phyloP scores from a whole-genome alignment of 345 rosid species.

The Pugionium cornutum region DNA sequence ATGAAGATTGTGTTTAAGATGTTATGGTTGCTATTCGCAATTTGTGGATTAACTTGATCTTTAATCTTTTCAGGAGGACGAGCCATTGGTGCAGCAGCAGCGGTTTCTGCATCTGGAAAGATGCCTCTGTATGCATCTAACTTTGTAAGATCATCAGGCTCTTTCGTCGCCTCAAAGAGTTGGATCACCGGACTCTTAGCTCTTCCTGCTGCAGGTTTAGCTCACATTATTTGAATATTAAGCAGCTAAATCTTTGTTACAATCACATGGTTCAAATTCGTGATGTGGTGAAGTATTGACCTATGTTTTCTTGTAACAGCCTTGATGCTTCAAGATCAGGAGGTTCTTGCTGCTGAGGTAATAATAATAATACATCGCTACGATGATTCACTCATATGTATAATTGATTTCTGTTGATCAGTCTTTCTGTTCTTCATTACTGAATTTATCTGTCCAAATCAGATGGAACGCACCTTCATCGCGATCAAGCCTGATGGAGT shows the following conservation, averaged over 20 bases:
- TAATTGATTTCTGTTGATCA: neutral
- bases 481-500: slow-evolving; percentile 99
- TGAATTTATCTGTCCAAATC: slow-evolving; percentile 21
- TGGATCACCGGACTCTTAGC: slow-evolving; percentile 86
- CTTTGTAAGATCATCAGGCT: slow-evolving; percentile 49
- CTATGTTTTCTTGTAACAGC: slow-evolving; percentile 44
- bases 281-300: slow-evolving; percentile 6
- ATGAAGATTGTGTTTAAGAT: neutral
- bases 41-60: neutral
- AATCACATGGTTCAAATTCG: neutral
- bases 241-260: neutral
- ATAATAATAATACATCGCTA: neutral
- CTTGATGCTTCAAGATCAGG: slow-evolving; percentile 85
- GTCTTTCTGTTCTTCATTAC: neutral
- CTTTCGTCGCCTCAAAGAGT: slow-evolving; percentile 50
- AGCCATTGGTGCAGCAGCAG: slow-evolving; percentile 68
- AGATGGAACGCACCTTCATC: slow-evolving; percentile 94
- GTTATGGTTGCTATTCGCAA: neutral
- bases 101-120: slow-evolving; percentile 61
- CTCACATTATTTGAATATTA: neutral
- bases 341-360: slow-evolving; percentile 93
- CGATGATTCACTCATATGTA: neutral
- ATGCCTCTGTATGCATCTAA: slow-evolving; percentile 54
- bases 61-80: slow-evolving; percentile 54
- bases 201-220: slow-evolving; percentile 85